phyloP scores from a whole-genome alignment of 2,329 filamentous ascomycete species.

The Bipolaris gigantea region DNA sequence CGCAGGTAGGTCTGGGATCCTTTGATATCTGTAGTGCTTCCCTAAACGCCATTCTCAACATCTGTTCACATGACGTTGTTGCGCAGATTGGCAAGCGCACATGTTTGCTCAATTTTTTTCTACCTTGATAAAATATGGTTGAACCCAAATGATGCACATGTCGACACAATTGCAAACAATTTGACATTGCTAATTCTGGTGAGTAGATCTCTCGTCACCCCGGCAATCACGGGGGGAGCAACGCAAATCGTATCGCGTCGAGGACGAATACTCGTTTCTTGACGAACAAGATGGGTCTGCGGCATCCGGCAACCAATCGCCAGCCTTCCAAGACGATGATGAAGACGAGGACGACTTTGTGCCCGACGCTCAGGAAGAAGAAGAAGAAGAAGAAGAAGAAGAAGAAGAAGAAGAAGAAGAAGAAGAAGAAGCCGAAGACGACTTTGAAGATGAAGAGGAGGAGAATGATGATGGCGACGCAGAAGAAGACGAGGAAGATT shows the following conservation, averaged over 20 bases:
- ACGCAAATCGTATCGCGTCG: conserved; percentile 24
- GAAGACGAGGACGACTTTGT: conserved; percentile 34
- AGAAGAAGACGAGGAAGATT: conserved; percentile 21
- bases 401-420: too few species aligned
- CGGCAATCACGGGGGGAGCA: conserved; percentile 28
- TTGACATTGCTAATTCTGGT: conserved; percentile 2
- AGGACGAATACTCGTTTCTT: conserved; percentile 27
- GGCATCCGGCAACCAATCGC: conserved; percentile 12
- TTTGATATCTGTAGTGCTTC: neutral
- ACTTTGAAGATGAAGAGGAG: conserved; percentile 26
- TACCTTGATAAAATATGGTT: neutral
- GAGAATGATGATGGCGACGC: conserved; percentile 41
- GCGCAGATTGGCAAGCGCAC: neutral
- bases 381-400: conserved; percentile 29
- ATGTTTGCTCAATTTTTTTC: neutral
- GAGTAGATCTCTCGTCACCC: conserved; percentile 16
- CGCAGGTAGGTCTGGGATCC: conserved; percentile 13
- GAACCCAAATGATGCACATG: conserved; percentile 2
- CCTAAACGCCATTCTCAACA: neutral
- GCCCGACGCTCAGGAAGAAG: conserved; percentile 29
- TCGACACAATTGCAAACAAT: conserved; percentile 1
- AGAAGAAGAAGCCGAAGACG: conserved; percentile 32
- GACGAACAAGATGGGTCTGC: conserved; percentile 24
- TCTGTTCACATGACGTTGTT: neutral
- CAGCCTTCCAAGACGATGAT: conserved; percentile 14